These are phyloP conservation scores for Evansstolkia leycettana DNA, from an alignment of 495 filamentous ascomycete species.

Conservation along the genomic window DNA sequence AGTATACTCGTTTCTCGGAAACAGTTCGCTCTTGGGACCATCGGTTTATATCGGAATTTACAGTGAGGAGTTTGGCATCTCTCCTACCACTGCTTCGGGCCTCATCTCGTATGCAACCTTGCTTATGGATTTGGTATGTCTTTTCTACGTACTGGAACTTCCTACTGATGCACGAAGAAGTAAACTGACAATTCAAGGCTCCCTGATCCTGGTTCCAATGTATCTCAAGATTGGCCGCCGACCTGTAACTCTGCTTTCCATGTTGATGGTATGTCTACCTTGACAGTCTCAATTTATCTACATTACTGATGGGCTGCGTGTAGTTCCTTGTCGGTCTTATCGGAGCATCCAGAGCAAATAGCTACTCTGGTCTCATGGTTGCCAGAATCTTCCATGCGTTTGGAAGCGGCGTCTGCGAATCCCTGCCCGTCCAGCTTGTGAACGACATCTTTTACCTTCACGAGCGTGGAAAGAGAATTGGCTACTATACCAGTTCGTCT, in stretches of 20 bases:
- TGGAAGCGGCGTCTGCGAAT: conserved; percentile 48
- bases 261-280: conserved; percentile 29
- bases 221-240: conserved; percentile 47
- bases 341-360: conserved; percentile 38
- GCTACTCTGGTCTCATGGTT: conserved; percentile 41
- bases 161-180: no score
- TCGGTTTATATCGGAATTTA: conserved; percentile 49
- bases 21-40: conserved; percentile 43
- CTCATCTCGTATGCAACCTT: conserved; percentile 52
- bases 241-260: conserved; percentile 40
- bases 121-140: conserved; percentile 45
- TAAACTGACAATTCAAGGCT: no score
- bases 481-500: conserved; percentile 42
- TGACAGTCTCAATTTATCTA: no score
- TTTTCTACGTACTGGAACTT: neutral
- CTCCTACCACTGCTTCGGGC: conserved; percentile 37
- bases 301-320: no score
- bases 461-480: conserved; percentile 44
- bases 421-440: conserved; percentile 50
- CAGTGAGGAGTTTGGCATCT: conserved; percentile 40
- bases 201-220: conserved; percentile 44
- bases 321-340: conserved; percentile 48
- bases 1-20: conserved; percentile 51
- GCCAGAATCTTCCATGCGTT: conserved; percentile 43
- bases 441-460: conserved; percentile 59